phyloP scores from a whole-genome alignment of 441 rosid species.

The Brassica balearica region DNA sequence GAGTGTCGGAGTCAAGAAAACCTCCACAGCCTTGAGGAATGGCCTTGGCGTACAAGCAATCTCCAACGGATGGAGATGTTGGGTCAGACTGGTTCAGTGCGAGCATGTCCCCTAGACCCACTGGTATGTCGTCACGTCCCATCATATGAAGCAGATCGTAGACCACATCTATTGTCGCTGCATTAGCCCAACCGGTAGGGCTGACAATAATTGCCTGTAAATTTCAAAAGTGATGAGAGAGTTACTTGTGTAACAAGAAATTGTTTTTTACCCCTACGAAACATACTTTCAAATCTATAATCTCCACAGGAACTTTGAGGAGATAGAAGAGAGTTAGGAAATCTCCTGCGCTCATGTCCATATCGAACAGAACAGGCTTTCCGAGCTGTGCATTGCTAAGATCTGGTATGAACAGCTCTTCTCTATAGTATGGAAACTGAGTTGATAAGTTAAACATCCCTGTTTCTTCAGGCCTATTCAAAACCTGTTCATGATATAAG shows the following conservation, averaged over 20 bases:
- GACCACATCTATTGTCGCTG: conserved; percentile 83
- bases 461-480: no score
- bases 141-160: conserved; percentile 95
- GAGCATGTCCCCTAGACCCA: conserved; percentile 73
- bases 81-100: conserved; percentile 72
- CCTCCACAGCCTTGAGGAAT: conserved; percentile 93
- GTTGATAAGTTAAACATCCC: no score
- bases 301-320: no score
- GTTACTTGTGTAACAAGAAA: conserved; percentile 16
- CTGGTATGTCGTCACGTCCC: conserved; percentile 92
- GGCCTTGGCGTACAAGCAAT: conserved; percentile 72
- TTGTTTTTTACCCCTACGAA: no score
- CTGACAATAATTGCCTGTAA: conserved; percentile 77
- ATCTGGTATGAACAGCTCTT: no score
- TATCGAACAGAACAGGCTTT: no score
- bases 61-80: conserved; percentile 58
- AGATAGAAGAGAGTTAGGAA: no score
- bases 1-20: conserved; percentile 83
- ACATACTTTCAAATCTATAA: no score
- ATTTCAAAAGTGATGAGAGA: not conserved
- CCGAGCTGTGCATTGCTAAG: no score
- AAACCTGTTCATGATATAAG: no score
- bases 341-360: no score
- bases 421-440: no score
- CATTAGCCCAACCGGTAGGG: conserved; percentile 96